These are phyloP conservation scores for Pholiota molesta DNA, from an alignment of 768 basidiomycete species.

Conservation along the genomic window DNA sequence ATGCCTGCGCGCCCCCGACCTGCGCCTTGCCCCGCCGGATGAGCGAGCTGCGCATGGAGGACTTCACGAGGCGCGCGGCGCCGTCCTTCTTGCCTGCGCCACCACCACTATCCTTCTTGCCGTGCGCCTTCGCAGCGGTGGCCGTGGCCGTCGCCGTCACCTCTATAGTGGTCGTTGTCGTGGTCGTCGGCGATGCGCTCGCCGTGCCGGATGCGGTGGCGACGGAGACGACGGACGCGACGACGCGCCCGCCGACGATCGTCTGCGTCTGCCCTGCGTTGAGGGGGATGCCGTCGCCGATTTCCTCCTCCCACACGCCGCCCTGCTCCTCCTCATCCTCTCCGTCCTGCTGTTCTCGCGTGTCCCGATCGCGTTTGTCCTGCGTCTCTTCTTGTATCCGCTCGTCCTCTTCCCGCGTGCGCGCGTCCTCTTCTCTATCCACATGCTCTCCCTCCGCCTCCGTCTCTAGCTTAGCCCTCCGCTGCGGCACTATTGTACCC, in stretches of 20 bases:
- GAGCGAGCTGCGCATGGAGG: background rate
- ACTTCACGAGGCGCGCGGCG: background rate
- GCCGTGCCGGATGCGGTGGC: background rate
- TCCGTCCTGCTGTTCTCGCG: background rate
- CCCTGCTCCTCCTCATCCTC: background rate
- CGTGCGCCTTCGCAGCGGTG: background rate
- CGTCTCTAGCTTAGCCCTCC: background rate
- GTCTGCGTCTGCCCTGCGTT: slow-evolving; percentile 8
- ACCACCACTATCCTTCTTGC: background rate
- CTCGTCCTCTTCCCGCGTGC: background rate
- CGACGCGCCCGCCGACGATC: background rate
- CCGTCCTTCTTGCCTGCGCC: background rate
- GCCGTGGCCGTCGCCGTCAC: background rate
- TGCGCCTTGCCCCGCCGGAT: background rate
- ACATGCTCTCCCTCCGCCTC: background rate
- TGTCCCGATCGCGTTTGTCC: background rate
- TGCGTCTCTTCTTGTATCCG: background rate
- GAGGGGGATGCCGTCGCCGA: slow-evolving; percentile 28
- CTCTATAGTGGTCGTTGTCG: background rate
- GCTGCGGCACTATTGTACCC: slow-evolving; percentile 2
- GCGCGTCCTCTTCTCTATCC: background rate
- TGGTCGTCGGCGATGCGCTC: background rate
- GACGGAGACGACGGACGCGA: background rate
- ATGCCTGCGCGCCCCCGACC: background rate
- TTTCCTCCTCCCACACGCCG: slow-evolving; percentile 30